These are phyloP conservation scores for Microsporum canis DNA, from an alignment of 2,329 filamentous ascomycete species.

Conservation along the genomic window DNA sequence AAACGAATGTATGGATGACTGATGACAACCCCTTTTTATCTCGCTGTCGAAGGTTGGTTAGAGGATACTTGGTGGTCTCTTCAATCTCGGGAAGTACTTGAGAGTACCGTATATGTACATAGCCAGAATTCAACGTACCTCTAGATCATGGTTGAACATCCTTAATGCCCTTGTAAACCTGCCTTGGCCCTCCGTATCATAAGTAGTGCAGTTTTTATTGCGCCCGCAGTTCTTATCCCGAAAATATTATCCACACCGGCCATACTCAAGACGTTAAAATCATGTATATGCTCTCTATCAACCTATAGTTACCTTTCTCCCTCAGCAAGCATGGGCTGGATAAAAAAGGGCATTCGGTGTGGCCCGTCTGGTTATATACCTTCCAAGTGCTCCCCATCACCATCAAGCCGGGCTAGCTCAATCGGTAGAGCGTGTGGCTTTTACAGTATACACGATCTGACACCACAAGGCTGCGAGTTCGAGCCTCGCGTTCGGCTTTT, in stretches of 20 bases:
- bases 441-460: slow-evolving; percentile 4
- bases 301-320: too few species aligned
- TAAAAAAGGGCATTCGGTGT: background rate
- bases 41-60: background rate
- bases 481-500: slow-evolving; percentile 32
- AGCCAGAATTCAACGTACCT: background rate
- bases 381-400: background rate
- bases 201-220: too few species aligned
- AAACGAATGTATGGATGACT: background rate
- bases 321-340: too few species aligned
- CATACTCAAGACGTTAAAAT: too few species aligned
- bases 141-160: too few species aligned
- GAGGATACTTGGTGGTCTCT: background rate
- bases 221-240: too few species aligned
- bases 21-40: background rate
- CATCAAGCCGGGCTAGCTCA: slow-evolving; percentile 41
- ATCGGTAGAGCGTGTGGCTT: slow-evolving; percentile 57
- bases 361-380: background rate
- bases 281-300: too few species aligned
- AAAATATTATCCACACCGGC: too few species aligned
- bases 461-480: slow-evolving; percentile 32
- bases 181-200: too few species aligned
- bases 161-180: too few species aligned
- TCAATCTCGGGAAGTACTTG: background rate
- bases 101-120: background rate